Percentiles rank a stretch among this genome's conserved stretches.
Evolutionary conservation across 345 rosid genomes (phyloP).

Genomic region (Punica granatum): DNA sequence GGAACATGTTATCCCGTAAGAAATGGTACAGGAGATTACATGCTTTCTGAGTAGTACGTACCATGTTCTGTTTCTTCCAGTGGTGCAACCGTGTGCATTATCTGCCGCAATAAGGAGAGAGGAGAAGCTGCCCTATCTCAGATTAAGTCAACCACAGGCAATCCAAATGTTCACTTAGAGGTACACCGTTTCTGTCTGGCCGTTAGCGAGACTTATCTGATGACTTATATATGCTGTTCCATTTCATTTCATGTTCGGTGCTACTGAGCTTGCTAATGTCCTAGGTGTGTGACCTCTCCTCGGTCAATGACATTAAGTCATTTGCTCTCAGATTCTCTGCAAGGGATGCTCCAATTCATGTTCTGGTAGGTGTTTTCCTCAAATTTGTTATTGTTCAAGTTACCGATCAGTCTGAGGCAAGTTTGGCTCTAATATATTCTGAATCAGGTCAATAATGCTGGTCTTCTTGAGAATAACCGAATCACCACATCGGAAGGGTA

Average conservation of each 20-base stretch:
- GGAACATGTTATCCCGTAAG: neutral
- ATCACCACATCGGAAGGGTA: constrained; percentile 73
- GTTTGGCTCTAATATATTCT: neutral
- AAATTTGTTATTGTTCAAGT: neutral
- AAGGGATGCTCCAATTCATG: constrained; percentile 68
- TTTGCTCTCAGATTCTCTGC: constrained; percentile 70
- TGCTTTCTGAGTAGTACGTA: neutral
- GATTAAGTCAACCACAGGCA: constrained; percentile 64
- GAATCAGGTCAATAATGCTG: constrained; percentile 79
- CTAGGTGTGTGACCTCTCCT: constrained; percentile 90
- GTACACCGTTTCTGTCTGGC: constrained; percentile 29
- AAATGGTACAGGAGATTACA: neutral
- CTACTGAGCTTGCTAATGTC: constrained; percentile 9
- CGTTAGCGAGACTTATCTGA: too few species aligned
- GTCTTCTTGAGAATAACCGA: constrained; percentile 56
- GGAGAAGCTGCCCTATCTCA: constrained; percentile 81
- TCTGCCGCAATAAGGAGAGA: constrained; percentile 76
- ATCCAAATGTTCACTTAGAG: constrained; percentile 70
- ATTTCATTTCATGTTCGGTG: neutral
- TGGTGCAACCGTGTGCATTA: constrained; percentile 81
- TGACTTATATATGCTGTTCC: neutral
- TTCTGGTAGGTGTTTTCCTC: constrained; percentile 33
- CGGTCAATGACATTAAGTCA: constrained; percentile 62
- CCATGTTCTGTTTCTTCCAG: constrained; percentile 23
- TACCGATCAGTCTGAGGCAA: neutral